Evolutionary conservation across 345 rosid species (phyloP), one percentile per base, ranked within the genome.

Genomic region (Nasturtium officinale): DNA sequence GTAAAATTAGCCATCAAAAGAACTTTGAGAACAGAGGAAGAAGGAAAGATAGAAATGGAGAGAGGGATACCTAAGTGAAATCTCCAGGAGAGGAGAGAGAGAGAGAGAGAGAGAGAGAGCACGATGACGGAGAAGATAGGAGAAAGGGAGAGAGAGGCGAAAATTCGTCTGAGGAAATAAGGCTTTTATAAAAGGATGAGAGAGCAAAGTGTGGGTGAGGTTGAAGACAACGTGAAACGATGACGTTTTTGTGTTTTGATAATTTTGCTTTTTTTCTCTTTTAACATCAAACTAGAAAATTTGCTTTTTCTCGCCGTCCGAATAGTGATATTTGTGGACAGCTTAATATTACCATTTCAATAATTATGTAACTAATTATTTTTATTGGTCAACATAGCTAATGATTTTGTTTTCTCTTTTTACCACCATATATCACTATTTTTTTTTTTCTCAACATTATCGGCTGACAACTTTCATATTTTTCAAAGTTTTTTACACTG

Each of bases 251-350:
- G 4, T 5, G 2, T 9, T 9, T 7, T 35, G 1, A 18, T 38
- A 37, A 61, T 8, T 16, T 15, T 3, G 0, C 2, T 58, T 35
- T 16, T n/a, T 32, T 5, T 9, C 17, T 5, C 12, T 6, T 11
- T 2, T 21, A 4, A 38, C 2, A 60, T 60, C 9, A 40, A 60
- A 61, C 32, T n/a, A n/a, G 38, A 21, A 65, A 43, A 55, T 18
- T 51, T 74, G 29, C 74, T 29, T 67, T 60, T 52, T 61, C 6
- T 75, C 57, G 75, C 70, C 65, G 70, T 76, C 75, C 35, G 69
- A 61, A 61, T 76, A 76, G 74, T 76, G 50, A 67, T 68, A 21
- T 75, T 69, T 76, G 79, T 69, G 79, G 75, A 76, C 75, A 76
- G 75, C 70, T 69, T 61, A 48, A 43, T 68, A 68, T 53, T 61